Evolutionary conservation across 768 basidiomycete species (phyloP).

Genomic region (Pulveroboletus sp.): DNA sequence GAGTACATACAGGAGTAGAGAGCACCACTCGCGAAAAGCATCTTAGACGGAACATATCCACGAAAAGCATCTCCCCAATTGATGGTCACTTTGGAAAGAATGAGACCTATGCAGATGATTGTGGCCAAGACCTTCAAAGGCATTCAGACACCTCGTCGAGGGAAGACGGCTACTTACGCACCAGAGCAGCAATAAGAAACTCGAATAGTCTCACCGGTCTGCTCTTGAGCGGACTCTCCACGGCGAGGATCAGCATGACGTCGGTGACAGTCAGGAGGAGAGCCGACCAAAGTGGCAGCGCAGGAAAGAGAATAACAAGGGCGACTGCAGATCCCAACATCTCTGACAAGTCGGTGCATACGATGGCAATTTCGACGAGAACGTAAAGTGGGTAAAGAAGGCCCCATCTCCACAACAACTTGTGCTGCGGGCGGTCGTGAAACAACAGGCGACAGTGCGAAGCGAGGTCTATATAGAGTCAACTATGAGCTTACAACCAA

Average conservation of each 20-base stretch:
- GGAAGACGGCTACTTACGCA: conserved; percentile 27
- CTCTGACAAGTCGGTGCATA: conserved; percentile 78
- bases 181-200: conserved; percentile 55
- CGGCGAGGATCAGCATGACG: conserved; percentile 63
- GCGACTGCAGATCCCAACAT: conserved; percentile 80
- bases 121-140: conserved; percentile 55
- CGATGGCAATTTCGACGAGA: conserved; percentile 65
- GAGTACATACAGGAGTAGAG: conserved; percentile 59
- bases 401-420: conserved; percentile 51
- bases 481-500: background rate
- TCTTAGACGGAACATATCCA: conserved; percentile 72
- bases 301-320: conserved; percentile 67
- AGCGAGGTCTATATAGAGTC: conserved; percentile 44
- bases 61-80: conserved; percentile 70
- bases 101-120: conserved; percentile 70
- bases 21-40: conserved; percentile 49
- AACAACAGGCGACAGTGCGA: conserved; percentile 61
- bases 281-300: conserved; percentile 63
- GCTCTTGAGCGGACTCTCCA: conserved; percentile 65
- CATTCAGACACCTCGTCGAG: background rate
- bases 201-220: conserved; percentile 69
- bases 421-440: conserved; percentile 59
- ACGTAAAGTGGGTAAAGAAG: conserved; percentile 62
- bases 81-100: conserved; percentile 67
- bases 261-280: conserved; percentile 66